Evolutionary conservation across 2,329 filamentous ascomycete genomes (phyloP).

Genomic region (Diaporthe vexans): DNA sequence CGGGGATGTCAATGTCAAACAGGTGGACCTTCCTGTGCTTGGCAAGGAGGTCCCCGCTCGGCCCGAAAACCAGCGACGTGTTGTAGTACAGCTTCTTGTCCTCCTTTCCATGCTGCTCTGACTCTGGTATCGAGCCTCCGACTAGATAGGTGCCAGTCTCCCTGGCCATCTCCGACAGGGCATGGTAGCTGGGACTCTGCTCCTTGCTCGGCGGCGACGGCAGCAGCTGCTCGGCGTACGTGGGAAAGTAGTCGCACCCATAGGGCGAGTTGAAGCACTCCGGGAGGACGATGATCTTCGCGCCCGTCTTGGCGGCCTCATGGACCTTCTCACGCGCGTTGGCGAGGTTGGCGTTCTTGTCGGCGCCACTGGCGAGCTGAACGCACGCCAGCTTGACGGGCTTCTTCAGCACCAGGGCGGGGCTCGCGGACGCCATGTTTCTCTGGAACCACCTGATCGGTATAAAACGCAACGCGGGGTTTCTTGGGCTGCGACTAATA

Average conservation of each 20-base stretch:
- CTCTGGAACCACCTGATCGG: slow-evolving; percentile 46
- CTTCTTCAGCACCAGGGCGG: slow-evolving; percentile 72
- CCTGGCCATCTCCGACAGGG: slow-evolving; percentile 82
- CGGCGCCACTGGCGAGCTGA: slow-evolving; percentile 83
- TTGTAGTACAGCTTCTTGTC: slow-evolving; percentile 84
- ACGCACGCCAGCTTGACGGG: slow-evolving; percentile 85
- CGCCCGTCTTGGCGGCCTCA: slow-evolving; percentile 81
- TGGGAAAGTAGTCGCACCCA: slow-evolving; percentile 89
- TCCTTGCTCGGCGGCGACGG: slow-evolving; percentile 79
- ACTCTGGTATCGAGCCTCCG: slow-evolving; percentile 93
- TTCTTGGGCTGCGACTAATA: slow-evolving; percentile 19
- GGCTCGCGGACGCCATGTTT: slow-evolving; percentile 51
- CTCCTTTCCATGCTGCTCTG: slow-evolving; percentile 56
- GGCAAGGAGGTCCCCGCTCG: slow-evolving; percentile 82
- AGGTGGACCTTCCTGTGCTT: slow-evolving; percentile 95
- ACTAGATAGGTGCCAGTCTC: slow-evolving; percentile 86
- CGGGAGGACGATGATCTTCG: slow-evolving; percentile 90
- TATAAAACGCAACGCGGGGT: slow-evolving; percentile 39
- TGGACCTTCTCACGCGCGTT: slow-evolving; percentile 87
- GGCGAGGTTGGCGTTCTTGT: slow-evolving; percentile 87
- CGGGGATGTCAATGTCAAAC: slow-evolving; percentile 98
- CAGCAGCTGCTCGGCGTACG: slow-evolving; percentile 89
- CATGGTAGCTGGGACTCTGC: slow-evolving; percentile 87
- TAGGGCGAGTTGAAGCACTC: slow-evolving; percentile 99
- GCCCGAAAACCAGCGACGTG: slow-evolving; percentile 87